phyloP scores from a whole-genome alignment of 2,329 filamentous ascomycete genomes.

The Talaromyces sp. region DNA sequence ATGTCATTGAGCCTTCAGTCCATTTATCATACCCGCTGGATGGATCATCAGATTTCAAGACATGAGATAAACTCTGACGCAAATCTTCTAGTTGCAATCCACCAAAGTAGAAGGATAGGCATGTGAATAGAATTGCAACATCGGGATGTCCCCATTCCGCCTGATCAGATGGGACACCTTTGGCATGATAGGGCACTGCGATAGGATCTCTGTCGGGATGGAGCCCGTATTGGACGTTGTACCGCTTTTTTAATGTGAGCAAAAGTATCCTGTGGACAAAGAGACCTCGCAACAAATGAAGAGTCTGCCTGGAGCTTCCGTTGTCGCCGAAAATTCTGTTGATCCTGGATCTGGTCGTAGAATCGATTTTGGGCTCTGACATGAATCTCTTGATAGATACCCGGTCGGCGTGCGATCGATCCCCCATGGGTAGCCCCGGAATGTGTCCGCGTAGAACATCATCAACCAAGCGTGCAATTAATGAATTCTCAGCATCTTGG shows the following conservation, averaged over 20 bases:
- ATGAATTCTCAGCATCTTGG: background rate
- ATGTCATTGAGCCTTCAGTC: conserved; percentile 30
- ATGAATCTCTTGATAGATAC: background rate
- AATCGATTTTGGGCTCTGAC: background rate
- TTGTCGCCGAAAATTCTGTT: conserved; percentile 27
- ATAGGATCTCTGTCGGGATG: conserved; percentile 41
- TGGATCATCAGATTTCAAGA: conserved; percentile 53
- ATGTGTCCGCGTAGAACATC: background rate
- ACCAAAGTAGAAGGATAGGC: conserved; percentile 60
- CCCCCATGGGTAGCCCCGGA: background rate
- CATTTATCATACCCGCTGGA: conserved; percentile 51
- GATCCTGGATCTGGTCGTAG: background rate
- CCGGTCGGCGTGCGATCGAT: background rate
- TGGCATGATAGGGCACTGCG: conserved; percentile 62
- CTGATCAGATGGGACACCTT: conserved; percentile 56
- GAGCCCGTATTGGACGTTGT: conserved; percentile 61
- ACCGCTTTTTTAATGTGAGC: conserved; percentile 53
- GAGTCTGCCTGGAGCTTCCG: conserved; percentile 19
- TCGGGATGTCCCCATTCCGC: conserved; percentile 66
- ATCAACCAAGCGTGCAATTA: background rate
- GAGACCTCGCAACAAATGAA: conserved; percentile 58
- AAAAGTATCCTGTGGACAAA: conserved; percentile 40
- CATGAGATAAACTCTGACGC: conserved; percentile 41
- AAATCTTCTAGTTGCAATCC: conserved; percentile 49
- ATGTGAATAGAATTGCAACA: conserved; percentile 59